A percentile compares a stretch with the other conserved stretches of the same genome.
These are phyloP conservation scores for Macrolepiota dolichaula DNA, from an alignment of 768 basidiomycete genomes.

Conservation along the genomic window DNA sequence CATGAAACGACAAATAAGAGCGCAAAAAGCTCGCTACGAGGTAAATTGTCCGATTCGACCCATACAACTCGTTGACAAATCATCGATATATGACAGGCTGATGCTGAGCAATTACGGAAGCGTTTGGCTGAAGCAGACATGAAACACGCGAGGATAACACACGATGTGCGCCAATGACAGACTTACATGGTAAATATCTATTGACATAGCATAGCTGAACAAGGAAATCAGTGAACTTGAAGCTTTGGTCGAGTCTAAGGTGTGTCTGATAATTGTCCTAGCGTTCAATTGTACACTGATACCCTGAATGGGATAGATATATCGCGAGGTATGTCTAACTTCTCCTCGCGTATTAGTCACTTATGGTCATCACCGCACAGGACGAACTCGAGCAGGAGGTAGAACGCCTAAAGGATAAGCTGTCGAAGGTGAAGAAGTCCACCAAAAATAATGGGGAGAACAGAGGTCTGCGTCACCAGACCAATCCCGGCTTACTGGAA, in stretches of 20 bases:
- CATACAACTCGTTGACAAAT: background rate
- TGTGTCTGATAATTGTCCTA: constrained; percentile 23
- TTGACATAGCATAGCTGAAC: constrained; percentile 48
- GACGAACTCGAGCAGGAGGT: constrained; percentile 88
- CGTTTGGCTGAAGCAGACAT: constrained; percentile 67
- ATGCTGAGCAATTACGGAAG: constrained; percentile 69
- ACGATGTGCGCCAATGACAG: constrained; percentile 48
- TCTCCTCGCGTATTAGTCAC: background rate
- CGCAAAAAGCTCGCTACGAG: constrained; percentile 52
- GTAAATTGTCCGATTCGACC: constrained; percentile 24
- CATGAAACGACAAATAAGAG: constrained; percentile 39
- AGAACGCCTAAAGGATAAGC: constrained; percentile 70
- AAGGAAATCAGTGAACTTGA: constrained; percentile 93
- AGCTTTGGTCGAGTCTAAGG: constrained; percentile 91
- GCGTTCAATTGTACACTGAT: background rate
- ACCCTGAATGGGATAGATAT: constrained; percentile 50
- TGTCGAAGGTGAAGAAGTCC: constrained; percentile 60
- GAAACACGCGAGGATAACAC: constrained; percentile 65
- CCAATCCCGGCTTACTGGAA: constrained; percentile 24
- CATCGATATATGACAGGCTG: constrained; percentile 43
- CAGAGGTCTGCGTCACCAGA: constrained; percentile 25
- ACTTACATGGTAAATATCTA: background rate
- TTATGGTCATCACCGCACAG: constrained; percentile 27
- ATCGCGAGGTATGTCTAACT: constrained; percentile 58
- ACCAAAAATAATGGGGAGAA: constrained; percentile 44